Evolutionary conservation across 2,329 filamentous ascomycete genomes (phyloP).

Genomic region (Scedosporium dehoogii): DNA sequence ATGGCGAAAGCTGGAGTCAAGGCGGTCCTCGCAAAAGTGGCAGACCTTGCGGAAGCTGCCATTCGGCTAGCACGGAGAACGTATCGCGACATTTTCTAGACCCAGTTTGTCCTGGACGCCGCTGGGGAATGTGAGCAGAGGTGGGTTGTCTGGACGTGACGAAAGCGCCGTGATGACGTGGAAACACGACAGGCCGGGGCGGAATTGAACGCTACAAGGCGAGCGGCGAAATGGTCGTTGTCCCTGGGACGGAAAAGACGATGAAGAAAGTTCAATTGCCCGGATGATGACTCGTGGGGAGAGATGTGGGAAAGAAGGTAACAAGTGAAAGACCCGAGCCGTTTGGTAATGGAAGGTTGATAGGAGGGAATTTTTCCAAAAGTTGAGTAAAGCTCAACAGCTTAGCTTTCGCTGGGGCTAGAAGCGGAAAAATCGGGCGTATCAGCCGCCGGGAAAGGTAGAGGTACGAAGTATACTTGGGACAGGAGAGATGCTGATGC

Average conservation of each 20-base stretch:
- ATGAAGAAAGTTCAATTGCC: not conserved
- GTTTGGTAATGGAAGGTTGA: not conserved
- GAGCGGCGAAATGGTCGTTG: no score
- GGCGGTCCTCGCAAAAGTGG: slow-evolving; percentile 26
- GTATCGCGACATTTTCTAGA: slow-evolving; percentile 37
- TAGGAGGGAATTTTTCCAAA: not conserved
- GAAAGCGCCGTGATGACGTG: not conserved
- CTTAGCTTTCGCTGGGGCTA: not conserved
- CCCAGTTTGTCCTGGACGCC: not conserved
- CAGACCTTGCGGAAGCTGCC: slow-evolving; percentile 31
- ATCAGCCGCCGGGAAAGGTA: not conserved
- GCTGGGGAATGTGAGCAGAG: not conserved
- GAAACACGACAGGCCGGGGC: not conserved
- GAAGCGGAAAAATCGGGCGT: not conserved
- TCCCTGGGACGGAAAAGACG: not conserved
- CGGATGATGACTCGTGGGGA: not conserved
- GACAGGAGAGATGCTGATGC: no score
- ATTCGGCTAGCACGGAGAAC: slow-evolving; percentile 40
- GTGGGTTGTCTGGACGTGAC: not conserved
- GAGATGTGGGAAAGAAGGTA: not conserved
- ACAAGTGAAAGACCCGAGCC: not conserved
- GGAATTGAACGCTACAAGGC: no score
- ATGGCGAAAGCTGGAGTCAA: slow-evolving; percentile 25
- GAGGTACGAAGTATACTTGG: not conserved
- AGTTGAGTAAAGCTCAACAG: not conserved